These are phyloP conservation scores for Tulasnella calospora DNA, from an alignment of 768 basidiomycete genomes.

Conservation along the genomic window DNA sequence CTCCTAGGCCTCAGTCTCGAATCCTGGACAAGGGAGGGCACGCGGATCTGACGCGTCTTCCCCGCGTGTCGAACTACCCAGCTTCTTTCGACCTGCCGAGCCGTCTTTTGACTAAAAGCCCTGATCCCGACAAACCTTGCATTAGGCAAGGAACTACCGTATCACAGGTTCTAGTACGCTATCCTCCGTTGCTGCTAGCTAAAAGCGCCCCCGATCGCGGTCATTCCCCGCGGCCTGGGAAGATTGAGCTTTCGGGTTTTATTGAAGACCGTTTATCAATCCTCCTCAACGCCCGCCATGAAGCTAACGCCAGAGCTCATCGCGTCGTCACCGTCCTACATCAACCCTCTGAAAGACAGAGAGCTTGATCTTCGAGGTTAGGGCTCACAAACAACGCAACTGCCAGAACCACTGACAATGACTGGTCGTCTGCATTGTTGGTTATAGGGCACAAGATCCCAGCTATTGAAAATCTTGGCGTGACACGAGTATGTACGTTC, in stretches of 20 bases:
- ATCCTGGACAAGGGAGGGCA: not conserved
- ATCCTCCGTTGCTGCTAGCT: not conserved
- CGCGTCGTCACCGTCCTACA: conserved; percentile 67
- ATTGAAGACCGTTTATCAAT: not conserved
- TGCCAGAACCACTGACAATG: not conserved
- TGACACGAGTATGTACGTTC: conserved; percentile 63
- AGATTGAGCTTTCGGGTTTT: not conserved
- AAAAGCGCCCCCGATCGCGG: not conserved
- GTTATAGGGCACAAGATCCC: conserved; percentile 84
- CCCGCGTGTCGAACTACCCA: not conserved
- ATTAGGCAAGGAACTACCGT: not conserved
- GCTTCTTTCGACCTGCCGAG: not conserved
- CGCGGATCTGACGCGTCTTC: conserved; percentile 1
- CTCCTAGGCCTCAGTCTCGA: not conserved
- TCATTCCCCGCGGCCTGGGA: conserved; percentile 2
- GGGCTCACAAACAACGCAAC: conserved; percentile 28
- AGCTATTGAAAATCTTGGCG: conserved; percentile 92
- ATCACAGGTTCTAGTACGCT: not conserved
- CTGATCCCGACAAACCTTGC: not conserved
- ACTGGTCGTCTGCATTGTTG: not conserved
- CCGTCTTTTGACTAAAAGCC: not conserved
- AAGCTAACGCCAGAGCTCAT: conserved; percentile 94
- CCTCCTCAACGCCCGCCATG: conserved; percentile 40
- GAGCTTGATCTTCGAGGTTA: conserved; percentile 87
- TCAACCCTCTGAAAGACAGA: conserved; percentile 82